Base-by-base conservation (phyloP, 352 stramenopile species). In the Elongisporangium undulatum region DNA sequence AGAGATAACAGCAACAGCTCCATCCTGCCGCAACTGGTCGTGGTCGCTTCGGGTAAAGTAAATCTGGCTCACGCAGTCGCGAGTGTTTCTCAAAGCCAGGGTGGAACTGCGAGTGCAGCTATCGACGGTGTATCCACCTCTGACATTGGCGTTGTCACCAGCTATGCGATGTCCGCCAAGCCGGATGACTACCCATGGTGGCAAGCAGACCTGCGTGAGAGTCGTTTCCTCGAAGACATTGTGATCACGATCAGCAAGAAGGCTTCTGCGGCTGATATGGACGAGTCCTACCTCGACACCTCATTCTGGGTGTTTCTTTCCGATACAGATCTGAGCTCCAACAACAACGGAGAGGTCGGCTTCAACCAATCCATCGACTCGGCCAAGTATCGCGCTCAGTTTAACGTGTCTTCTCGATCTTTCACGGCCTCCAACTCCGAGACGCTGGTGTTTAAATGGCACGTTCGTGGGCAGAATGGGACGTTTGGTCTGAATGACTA, bases 171-270 rank as follows among this genome's bases (percentile, higher is more conserved):
- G 73, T 81, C 77, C 16, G 69, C 71, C 1, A 64, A 55, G 8
- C 26, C 66, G 21, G 77, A 71, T 57, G 66, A 63, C 10, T 87
- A 84, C 23, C 76, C 77, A 15, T 92, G 82, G 82, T 92, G 82
- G 82, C 59, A 89, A 26, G 63, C 79, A 0, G 70, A 90, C 53
- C 58, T 88, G 1, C 63, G 53, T 1, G 58, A 15, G 0, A 26
- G 61, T 17, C 58, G 74, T 34, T 56, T 68, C 0, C 69, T 92
- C 34, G 82, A 90, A 45, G 66, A 85, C 1, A 59, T 92, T 20
- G 51, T 86, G 0, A 51, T 92, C 49, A 78, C 56, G 5, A 38
- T 88, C 19, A 86, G 86, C 53, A 62, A 66, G 24, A 83, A 69
- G 51, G 67, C 57, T 3, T 74, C 72, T 48, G 51, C 66, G 8